Conservation (phyloP, 192 early-diverging fungal species). For the Entomortierella beljakovae region DNA sequence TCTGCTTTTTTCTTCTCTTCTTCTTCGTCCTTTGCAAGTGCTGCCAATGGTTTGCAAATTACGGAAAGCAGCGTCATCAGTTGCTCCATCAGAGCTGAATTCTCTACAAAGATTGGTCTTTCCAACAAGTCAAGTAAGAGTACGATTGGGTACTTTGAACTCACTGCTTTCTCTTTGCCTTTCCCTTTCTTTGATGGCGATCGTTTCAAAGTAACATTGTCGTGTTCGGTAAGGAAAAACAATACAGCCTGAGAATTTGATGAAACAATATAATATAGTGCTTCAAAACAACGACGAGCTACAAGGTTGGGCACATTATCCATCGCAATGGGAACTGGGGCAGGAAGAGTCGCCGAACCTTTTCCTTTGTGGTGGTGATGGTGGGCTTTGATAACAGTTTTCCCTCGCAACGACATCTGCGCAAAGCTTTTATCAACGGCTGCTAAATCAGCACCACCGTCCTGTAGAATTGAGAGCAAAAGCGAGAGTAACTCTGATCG, state of each 20-base stretch:
- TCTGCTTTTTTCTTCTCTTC: slow-evolving; percentile 58
- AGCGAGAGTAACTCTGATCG: slow-evolving; percentile 87
- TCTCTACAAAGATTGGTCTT: slow-evolving; percentile 83
- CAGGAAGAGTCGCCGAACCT: slow-evolving; percentile 17
- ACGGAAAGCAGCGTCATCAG: slow-evolving; percentile 87
- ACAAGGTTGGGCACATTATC: slow-evolving; percentile 90
- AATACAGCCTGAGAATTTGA: slow-evolving; percentile 81
- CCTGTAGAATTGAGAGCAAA: slow-evolving; percentile 86
- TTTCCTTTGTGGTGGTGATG: slow-evolving; percentile 42
- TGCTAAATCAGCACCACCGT: slow-evolving; percentile 81
- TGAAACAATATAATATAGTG: slow-evolving; percentile 81
- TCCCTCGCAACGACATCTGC: slow-evolving; percentile 74
- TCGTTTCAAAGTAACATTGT: slow-evolving; percentile 65
- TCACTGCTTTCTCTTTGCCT: slow-evolving; percentile 67
- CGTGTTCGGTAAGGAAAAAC: slow-evolving; percentile 84
- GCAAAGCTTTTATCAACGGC: slow-evolving; percentile 82
- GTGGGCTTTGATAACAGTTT: slow-evolving; percentile 61
- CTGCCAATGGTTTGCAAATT: slow-evolving; percentile 81
- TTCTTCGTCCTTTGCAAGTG: slow-evolving; percentile 66
- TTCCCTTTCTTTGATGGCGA: slow-evolving; percentile 68
- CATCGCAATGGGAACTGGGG: slow-evolving; percentile 39
- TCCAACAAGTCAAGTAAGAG: slow-evolving; percentile 88
- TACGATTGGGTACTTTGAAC: slow-evolving; percentile 77
- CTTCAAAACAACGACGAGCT: slow-evolving; percentile 89
- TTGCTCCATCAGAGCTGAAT: slow-evolving; percentile 86